Percentiles rank a stretch among this genome's conserved stretches.
phyloP scores from a whole-genome alignment of 2,329 filamentous ascomycete species.

The Diplodia scrobiculata region DNA sequence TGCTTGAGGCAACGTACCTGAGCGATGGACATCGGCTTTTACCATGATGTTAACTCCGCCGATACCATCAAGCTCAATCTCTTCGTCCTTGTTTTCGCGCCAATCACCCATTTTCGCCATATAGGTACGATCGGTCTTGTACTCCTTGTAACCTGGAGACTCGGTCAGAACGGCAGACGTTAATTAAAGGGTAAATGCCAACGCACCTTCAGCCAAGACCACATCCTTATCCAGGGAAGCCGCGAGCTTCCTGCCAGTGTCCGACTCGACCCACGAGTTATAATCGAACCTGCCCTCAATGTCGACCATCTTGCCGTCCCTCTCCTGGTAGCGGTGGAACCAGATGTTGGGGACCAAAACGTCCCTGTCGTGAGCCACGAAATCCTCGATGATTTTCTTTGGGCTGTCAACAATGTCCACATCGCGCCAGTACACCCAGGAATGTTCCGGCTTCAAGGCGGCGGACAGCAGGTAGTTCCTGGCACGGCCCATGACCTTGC shows the following conservation, averaged over 20 bases:
- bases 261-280: slow-evolving; percentile 97
- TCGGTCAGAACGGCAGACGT: background rate
- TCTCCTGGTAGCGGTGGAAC: slow-evolving; percentile 84
- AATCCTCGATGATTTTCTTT: slow-evolving; percentile 85
- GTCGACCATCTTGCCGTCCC: slow-evolving; percentile 64
- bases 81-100: slow-evolving; percentile 86
- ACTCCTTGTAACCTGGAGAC: slow-evolving; percentile 84
- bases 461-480: slow-evolving; percentile 87
- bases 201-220: slow-evolving; percentile 82
- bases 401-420: slow-evolving; percentile 95
- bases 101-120: slow-evolving; percentile 92
- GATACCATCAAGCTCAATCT: slow-evolving; percentile 91
- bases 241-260: slow-evolving; percentile 76
- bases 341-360: slow-evolving; percentile 95
- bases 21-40: slow-evolving; percentile 95
- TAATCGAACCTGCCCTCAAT: slow-evolving; percentile 98
- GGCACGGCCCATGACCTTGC: slow-evolving; percentile 86
- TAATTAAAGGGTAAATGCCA: background rate
- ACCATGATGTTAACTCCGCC: slow-evolving; percentile 97
- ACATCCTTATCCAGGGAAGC: slow-evolving; percentile 73
- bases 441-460: slow-evolving; percentile 87
- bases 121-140: slow-evolving; percentile 83
- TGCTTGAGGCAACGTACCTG: slow-evolving; percentile 60
- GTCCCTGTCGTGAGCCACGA: slow-evolving; percentile 90
- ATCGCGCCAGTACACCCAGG: slow-evolving; percentile 98